Evolutionary conservation across 352 stramenopile species (phyloP).

Genomic region (Blastocystis sp.): DNA sequence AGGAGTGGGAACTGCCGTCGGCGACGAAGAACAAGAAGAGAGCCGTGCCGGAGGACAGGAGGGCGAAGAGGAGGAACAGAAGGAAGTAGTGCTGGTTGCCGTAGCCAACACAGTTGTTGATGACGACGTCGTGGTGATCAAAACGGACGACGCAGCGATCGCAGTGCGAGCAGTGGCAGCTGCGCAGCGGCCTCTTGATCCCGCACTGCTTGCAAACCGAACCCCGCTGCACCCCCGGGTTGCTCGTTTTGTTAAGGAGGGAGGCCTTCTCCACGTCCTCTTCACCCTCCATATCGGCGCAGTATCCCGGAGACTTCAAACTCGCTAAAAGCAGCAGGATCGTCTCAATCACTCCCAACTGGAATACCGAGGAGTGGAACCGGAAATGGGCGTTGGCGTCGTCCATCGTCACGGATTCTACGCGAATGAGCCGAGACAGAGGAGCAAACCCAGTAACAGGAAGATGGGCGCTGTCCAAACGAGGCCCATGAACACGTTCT

Average conservation of each 20-base stretch:
- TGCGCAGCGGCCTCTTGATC: conserved; percentile 47
- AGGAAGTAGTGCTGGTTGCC: conserved; percentile 56
- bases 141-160: conserved; percentile 60
- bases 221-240: not conserved
- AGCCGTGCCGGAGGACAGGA: not conserved
- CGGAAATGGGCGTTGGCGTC: not conserved
- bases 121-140: conserved; percentile 57
- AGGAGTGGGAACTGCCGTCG: not conserved
- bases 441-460: not conserved
- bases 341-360: not conserved
- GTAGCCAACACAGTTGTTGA: conserved; percentile 66
- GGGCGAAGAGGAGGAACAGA: conserved; percentile 13
- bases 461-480: conserved; percentile 16
- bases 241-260: conserved; percentile 12
- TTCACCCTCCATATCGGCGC: conserved; percentile 41
- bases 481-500: conserved; percentile 35
- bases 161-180: conserved; percentile 34
- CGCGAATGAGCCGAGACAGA: not conserved
- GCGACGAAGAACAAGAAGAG: conserved; percentile 8
- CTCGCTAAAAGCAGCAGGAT: conserved; percentile 15
- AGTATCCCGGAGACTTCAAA: conserved; percentile 39
- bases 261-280: conserved; percentile 60
- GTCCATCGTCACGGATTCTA: not conserved
- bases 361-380: not conserved
- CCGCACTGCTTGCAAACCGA: conserved; percentile 33